Evolutionary conservation across 495 filamentous ascomycete species (phyloP).

Genomic region (Neurospora cerealis): DNA sequence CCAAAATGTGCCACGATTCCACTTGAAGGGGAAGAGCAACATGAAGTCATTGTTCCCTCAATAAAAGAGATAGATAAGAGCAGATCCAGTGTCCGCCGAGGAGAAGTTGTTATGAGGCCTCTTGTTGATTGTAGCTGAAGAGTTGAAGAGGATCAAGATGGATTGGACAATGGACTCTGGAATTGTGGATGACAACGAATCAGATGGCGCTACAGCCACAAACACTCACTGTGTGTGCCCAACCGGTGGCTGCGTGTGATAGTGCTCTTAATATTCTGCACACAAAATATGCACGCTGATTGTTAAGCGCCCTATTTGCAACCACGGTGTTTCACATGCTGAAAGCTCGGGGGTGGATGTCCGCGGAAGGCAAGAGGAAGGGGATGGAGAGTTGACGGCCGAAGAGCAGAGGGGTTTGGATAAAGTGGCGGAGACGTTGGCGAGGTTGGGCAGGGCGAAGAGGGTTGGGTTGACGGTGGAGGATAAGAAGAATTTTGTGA

Average conservation of each 20-base stretch:
- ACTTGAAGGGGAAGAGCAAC: too few relatives aligned
- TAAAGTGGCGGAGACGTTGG: slow-evolving; percentile 71
- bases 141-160: too few relatives aligned
- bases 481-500: slow-evolving; percentile 77
- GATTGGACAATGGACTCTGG: background rate
- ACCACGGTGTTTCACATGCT: slow-evolving; percentile 6
- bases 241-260: too few relatives aligned
- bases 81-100: too few relatives aligned
- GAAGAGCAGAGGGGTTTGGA: slow-evolving; percentile 59
- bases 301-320: too few relatives aligned
- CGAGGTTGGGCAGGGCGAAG: slow-evolving; percentile 85
- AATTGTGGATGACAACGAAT: background rate
- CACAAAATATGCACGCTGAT: too few relatives aligned
- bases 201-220: background rate
- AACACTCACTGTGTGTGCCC: background rate
- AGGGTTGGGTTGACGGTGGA: slow-evolving; percentile 70
- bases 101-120: background rate
- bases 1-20: background rate
- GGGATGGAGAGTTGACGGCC: slow-evolving; percentile 32
- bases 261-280: too few relatives aligned
- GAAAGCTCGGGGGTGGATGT: slow-evolving; percentile 26
- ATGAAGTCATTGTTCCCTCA: background rate
- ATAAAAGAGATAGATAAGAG: too few relatives aligned
- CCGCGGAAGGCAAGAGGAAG: slow-evolving; percentile 24
- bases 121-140: too few relatives aligned